Conservation (phyloP, 192 early-diverging fungal species). For the Mortierella antarctica region DNA sequence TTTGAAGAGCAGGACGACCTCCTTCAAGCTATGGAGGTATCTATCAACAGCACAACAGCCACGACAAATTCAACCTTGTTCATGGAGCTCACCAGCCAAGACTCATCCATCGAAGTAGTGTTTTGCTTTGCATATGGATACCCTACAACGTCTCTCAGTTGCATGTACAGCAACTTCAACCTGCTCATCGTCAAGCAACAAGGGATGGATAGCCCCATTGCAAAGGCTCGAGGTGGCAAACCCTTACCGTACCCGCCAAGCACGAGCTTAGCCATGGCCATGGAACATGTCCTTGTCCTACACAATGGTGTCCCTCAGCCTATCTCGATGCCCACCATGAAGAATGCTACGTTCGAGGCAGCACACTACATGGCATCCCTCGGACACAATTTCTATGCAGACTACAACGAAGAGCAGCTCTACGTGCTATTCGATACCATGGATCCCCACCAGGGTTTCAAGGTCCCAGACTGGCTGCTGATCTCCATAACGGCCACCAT, state of each 20-base stretch:
- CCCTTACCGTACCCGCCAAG: neutral
- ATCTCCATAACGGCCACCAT: neutral
- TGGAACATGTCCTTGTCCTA: neutral
- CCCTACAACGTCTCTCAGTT: neutral
- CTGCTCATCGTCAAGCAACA: neutral
- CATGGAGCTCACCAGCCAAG: neutral
- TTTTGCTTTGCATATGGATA: neutral
- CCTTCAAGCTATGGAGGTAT: neutral
- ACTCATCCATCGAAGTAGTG: neutral
- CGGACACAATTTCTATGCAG: constrained; percentile 19
- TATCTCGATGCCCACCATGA: neutral
- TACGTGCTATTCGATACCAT: constrained; percentile 5
- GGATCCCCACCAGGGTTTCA: constrained; percentile 1
- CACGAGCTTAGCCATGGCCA: neutral
- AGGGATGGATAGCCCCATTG: neutral
- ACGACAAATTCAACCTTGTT: neutral
- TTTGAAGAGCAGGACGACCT: constrained; percentile 12
- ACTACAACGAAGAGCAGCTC: neutral
- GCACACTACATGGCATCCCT: constrained; percentile 11
- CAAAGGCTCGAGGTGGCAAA: neutral
- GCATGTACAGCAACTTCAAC: neutral
- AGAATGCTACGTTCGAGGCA: neutral
- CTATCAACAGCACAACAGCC: constrained; percentile 8
- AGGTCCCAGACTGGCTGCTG: constrained; percentile 13
- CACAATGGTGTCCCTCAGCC: no score